These are phyloP conservation scores for Nannochloropsis salina DNA, from an alignment of 108 stramenopile species.

Conservation along the genomic window DNA sequence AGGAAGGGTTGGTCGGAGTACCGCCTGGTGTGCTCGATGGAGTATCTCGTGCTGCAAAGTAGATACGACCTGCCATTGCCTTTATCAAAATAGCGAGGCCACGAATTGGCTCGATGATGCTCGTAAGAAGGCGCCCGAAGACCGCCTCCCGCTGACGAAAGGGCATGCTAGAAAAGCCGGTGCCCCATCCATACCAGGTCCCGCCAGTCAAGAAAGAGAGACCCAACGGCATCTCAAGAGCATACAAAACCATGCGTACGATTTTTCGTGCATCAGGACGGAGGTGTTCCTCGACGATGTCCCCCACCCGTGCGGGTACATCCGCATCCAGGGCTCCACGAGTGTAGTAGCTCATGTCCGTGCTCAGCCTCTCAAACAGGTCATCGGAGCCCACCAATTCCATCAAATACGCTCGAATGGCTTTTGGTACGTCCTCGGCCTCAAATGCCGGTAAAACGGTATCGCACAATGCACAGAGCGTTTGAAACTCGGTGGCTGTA, in stretches of 20 bases:
- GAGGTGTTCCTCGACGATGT: not conserved
- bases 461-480: not conserved
- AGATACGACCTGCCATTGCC: not conserved
- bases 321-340: not conserved
- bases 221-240: not conserved
- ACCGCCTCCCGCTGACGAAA: not conserved
- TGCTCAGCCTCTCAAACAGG: not conserved
- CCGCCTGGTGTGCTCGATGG: not conserved
- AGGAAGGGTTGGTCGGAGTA: not conserved
- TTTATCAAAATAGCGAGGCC: conserved; percentile 6
- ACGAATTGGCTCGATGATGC: not conserved
- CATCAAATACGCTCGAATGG: not conserved
- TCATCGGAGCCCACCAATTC: not conserved
- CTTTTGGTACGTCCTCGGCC: not conserved
- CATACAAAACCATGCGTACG: conserved; percentile 8
- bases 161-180: not conserved
- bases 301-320: not conserved
- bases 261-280: not conserved
- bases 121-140: not conserved
- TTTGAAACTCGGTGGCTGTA: not conserved
- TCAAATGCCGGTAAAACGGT: not conserved
- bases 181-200: not conserved
- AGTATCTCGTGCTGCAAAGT: conserved; percentile 5
- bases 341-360: conserved; percentile 10
- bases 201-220: not conserved